Percentiles rank a stretch among this genome's conserved stretches.
Evolutionary conservation across 352 stramenopile species (phyloP).

Genomic region (Pythium sp.): DNA sequence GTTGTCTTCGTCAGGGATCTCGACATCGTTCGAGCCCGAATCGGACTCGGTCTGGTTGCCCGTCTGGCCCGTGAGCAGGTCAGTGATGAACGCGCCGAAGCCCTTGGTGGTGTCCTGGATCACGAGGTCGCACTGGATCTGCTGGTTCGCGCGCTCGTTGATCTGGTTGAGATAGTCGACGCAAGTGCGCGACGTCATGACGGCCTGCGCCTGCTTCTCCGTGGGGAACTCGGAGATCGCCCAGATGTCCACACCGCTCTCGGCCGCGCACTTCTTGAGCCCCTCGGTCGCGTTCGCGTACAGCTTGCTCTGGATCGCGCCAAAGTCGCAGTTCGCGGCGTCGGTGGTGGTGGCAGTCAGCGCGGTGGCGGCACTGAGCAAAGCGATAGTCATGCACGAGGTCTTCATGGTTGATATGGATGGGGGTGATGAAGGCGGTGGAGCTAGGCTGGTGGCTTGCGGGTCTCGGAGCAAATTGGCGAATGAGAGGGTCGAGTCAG

Average conservation of each 20-base stretch:
- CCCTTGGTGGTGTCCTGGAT: constrained; percentile 36
- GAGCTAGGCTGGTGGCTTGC: not conserved
- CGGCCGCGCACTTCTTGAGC: constrained; percentile 30
- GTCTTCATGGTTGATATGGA: constrained; percentile 25
- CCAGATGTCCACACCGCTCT: constrained; percentile 56
- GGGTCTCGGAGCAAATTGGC: not conserved
- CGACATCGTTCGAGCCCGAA: constrained; percentile 18
- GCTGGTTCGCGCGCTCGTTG: constrained; percentile 50
- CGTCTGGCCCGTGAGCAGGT: constrained; percentile 52
- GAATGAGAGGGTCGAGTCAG: constrained; percentile 1
- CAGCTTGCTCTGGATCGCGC: constrained; percentile 43
- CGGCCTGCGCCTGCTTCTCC: constrained; percentile 33
- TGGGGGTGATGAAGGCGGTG: not conserved
- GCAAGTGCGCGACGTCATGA: constrained; percentile 50
- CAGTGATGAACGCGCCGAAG: constrained; percentile 42
- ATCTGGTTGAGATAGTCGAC: constrained; percentile 73
- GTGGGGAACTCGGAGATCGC: constrained; percentile 35
- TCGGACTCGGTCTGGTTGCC: constrained; percentile 51
- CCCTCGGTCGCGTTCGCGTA: constrained; percentile 48
- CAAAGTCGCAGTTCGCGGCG: constrained; percentile 41
- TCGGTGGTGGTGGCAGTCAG: constrained; percentile 16
- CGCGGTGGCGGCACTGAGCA: constrained; percentile 18
- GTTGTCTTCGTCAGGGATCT: constrained; percentile 9
- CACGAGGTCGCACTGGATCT: constrained; percentile 48
- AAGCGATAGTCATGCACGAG: constrained; percentile 17